Conservation (phyloP, 1,139 yeast species). For the Trichomonascaceae sp. region DNA sequence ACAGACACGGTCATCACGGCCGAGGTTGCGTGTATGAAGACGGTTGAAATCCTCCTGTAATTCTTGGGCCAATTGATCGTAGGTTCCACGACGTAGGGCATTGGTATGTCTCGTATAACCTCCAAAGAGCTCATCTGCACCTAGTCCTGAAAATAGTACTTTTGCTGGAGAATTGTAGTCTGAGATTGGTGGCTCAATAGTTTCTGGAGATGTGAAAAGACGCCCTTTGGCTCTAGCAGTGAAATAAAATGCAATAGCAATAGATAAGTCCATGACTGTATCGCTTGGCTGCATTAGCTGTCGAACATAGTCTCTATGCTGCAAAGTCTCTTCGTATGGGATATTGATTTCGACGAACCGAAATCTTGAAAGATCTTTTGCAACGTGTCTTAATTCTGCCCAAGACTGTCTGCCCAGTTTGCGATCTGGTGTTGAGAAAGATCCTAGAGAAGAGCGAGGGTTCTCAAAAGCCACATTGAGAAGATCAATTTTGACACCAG, state of each 20-base stretch:
- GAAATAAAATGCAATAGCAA: slow-evolving; percentile 90
- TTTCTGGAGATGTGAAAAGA: slow-evolving; percentile 13
- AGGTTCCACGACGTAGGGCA: slow-evolving; percentile 24
- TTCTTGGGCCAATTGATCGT: slow-evolving; percentile 43
- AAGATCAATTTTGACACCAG: slow-evolving; percentile 49
- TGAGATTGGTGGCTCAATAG: slow-evolving; percentile 9
- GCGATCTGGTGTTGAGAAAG: slow-evolving; percentile 72
- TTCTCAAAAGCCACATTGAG: slow-evolving; percentile 93
- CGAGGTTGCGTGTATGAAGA: slow-evolving; percentile 72
- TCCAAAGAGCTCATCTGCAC: slow-evolving; percentile 93
- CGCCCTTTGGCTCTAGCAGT: slow-evolving; percentile 60
- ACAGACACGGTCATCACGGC: slow-evolving; percentile 86
- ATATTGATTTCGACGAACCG: slow-evolving; percentile 64
- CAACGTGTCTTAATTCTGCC: slow-evolving; percentile 35
- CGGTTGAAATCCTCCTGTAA: slow-evolving; percentile 63
- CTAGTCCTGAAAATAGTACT: slow-evolving; percentile 86
- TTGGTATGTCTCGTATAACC: slow-evolving; percentile 81
- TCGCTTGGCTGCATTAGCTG: slow-evolving; percentile 72
- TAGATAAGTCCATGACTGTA: slow-evolving; percentile 93
- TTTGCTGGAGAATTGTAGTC: slow-evolving; percentile 32
- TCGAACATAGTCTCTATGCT: slow-evolving; percentile 47
- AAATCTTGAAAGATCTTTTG: slow-evolving; percentile 25
- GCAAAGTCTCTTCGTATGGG: slow-evolving; percentile 56
- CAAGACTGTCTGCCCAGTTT: slow-evolving; percentile 61
- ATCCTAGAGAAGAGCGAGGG: slow-evolving; percentile 56